Percentiles rank a stretch among this genome's conserved stretches.
Conservation (phyloP, 345 rosid genomes). For the Eucalyptus victrix region DNA sequence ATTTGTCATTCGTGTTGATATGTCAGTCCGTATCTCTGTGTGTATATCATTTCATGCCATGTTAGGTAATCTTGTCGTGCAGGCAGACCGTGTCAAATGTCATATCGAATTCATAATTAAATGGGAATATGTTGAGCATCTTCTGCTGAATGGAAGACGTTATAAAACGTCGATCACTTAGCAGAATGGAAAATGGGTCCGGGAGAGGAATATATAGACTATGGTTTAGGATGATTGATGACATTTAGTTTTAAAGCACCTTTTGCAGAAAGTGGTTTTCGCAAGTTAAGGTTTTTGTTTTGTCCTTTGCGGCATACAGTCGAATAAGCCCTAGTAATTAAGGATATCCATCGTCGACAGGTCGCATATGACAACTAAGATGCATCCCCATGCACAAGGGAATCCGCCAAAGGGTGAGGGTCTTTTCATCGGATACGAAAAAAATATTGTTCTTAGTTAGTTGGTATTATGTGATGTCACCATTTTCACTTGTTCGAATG, state of each 20-base stretch:
- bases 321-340: neutral
- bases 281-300: neutral
- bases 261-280: neutral
- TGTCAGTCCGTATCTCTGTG: rapidly evolving
- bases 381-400: neutral
- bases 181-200: neutral
- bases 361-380: neutral
- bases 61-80: neutral
- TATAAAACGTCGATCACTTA: neutral
- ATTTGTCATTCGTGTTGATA: rapidly evolving
- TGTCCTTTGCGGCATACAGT: neutral
- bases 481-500: neutral
- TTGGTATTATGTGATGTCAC: neutral
- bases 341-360: neutral
- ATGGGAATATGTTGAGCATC: neutral
- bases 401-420: neutral
- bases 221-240: neutral
- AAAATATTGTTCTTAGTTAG: neutral
- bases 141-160: neutral
- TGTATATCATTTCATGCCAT: neutral
- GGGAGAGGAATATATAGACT: neutral
- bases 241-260: neutral
- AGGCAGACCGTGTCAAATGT: neutral
- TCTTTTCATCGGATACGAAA: neutral
- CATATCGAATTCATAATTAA: neutral